A percentile compares a stretch with the other conserved stretches of the same genome.
These are phyloP conservation scores for Acanthamoeba lenticulata DNA, from an alignment of 208 protist species.

Conservation along the genomic window DNA sequence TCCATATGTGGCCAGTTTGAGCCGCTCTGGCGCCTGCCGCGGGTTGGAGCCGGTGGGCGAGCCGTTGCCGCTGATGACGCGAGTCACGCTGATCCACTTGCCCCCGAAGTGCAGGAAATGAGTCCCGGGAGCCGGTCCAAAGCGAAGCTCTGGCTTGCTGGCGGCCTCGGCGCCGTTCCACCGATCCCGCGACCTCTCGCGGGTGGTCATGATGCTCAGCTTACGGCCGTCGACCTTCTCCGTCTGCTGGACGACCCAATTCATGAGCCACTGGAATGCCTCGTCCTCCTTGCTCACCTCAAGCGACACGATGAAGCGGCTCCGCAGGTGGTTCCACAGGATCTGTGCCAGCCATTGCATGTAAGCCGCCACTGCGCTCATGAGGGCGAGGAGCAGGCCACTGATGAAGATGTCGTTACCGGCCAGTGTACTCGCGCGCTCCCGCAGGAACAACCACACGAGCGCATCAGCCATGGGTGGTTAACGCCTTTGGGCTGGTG, in stretches of 20 bases:
- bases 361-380: not conserved
- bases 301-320: not conserved
- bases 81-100: not conserved
- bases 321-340: not conserved
- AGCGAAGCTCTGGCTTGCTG: not conserved
- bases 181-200: not conserved
- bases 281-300: conserved; percentile 22
- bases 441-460: not conserved
- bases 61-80: not conserved
- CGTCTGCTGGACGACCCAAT: not conserved
- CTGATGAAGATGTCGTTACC: not conserved
- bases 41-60: not conserved
- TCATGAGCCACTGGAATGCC: not conserved
- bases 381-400: not conserved
- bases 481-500: too few species aligned
- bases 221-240: not conserved
- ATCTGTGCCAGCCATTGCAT: not conserved
- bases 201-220: not conserved
- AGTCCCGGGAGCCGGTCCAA: not conserved
- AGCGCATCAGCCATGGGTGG: too few species aligned
- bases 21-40: not conserved
- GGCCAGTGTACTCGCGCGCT: not conserved
- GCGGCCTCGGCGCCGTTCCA: not conserved
- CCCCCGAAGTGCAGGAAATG: not conserved
- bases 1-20: too few species aligned